Conservation (phyloP, 371 early-diverging fungal species). For the Lichtheimia corymbifera region DNA sequence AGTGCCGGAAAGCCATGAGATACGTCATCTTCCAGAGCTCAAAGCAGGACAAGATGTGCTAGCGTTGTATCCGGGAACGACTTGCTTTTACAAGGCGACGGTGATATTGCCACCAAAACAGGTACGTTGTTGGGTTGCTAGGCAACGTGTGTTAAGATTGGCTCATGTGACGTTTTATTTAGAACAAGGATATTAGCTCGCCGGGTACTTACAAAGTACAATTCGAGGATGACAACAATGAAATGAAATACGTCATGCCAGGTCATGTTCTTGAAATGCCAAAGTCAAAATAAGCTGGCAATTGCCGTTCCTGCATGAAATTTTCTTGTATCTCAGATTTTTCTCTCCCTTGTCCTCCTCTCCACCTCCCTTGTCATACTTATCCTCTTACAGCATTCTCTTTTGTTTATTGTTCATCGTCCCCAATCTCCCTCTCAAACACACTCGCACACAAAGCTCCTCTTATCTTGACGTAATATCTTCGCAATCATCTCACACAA, state of each 20-base stretch:
- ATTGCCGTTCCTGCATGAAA: background rate
- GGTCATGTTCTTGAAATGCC: constrained; percentile 62
- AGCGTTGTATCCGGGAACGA: constrained; percentile 84
- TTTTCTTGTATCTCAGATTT: background rate
- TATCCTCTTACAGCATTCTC: constrained; percentile 1
- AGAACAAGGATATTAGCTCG: constrained; percentile 41
- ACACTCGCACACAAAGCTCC: background rate
- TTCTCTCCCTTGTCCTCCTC: constrained; percentile 1
- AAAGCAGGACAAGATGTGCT: constrained; percentile 68
- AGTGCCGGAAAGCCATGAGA: constrained; percentile 54
- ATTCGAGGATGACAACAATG: constrained; percentile 72
- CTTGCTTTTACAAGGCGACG: constrained; percentile 83
- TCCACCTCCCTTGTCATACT: background rate
- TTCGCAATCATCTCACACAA: background rate
- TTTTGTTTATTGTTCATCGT: background rate
- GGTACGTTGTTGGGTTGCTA: constrained; percentile 31
- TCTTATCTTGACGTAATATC: background rate
- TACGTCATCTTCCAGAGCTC: constrained; percentile 51
- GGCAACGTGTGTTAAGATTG: background rate
- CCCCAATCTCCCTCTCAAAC: background rate
- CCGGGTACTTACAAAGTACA: constrained; percentile 53
- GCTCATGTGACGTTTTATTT: background rate
- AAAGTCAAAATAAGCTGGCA: constrained; percentile 42
- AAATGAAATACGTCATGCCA: constrained; percentile 49
- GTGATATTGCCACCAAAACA: constrained; percentile 72